A percentile compares a stretch with the other conserved stretches of the same genome.
Evolutionary conservation across 495 filamentous ascomycete species (phyloP).

Genomic region (Neurospora sp.): DNA sequence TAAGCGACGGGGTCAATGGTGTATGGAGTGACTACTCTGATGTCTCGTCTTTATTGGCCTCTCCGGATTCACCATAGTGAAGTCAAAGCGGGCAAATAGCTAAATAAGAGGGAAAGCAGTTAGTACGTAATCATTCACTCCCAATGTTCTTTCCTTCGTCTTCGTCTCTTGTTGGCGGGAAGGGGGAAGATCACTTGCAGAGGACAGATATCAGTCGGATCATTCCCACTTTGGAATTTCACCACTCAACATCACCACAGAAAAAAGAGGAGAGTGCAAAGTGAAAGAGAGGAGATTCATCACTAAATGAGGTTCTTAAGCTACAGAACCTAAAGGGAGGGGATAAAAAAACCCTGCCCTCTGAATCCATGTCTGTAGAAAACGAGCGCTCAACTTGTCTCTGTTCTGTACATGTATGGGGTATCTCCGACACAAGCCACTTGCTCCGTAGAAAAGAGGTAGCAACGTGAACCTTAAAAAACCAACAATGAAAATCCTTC

Average conservation of each 20-base stretch:
- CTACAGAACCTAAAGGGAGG: neutral
- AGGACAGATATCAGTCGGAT: too few species aligned
- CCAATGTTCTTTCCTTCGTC: too few species aligned
- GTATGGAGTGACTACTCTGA: too few species aligned
- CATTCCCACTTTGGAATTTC: too few species aligned
- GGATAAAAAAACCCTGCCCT: neutral
- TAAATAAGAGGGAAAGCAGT: conserved; percentile 1
- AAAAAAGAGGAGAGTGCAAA: neutral
- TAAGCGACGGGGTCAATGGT: too few species aligned
- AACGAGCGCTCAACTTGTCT: neutral
- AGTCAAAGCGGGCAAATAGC: conserved; percentile 38
- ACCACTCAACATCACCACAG: neutral
- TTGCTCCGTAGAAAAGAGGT: neutral
- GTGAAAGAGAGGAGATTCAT: neutral
- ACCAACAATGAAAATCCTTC: neutral
- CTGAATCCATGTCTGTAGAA: neutral
- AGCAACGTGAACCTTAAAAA: neutral
- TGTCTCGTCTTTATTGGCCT: conserved; percentile 20
- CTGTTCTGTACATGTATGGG: neutral
- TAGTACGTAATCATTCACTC: too few species aligned
- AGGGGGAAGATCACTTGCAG: too few species aligned
- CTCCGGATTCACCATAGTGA: conserved; percentile 33
- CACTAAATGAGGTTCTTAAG: neutral
- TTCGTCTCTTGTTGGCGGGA: too few species aligned
- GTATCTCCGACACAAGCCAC: neutral